Percentiles rank a stretch among this genome's conserved stretches.
phyloP scores from a whole-genome alignment of 163 green algal genomes.

The Scenedesmus sp. region DNA sequence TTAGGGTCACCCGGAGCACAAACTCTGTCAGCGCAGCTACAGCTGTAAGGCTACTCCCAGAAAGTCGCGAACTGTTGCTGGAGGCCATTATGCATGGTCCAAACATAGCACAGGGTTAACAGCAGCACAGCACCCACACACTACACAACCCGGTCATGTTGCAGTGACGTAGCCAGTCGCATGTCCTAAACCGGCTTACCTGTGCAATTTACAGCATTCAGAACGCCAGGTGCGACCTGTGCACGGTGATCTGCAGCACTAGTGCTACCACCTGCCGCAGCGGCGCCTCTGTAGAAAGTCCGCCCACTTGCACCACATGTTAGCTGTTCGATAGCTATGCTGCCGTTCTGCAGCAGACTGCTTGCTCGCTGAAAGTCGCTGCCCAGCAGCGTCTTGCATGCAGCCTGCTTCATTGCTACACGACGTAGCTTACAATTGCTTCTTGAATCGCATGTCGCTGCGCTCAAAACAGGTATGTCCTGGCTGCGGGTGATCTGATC shows the following conservation, averaged over 20 bases:
- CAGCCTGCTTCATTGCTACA: not conserved
- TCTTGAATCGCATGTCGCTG: not conserved
- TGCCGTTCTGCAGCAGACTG: conserved; percentile 22
- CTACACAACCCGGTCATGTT: not conserved
- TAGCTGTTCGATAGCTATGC: not conserved
- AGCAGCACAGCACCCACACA: conserved; percentile 5
- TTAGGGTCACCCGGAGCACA: not conserved
- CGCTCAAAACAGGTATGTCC: not conserved
- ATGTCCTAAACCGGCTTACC: not conserved
- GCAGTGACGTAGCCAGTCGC: not conserved
- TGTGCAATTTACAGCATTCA: not conserved
- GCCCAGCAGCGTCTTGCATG: conserved; percentile 14
- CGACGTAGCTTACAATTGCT: not conserved
- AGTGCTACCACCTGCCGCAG: not conserved
- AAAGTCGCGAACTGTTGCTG: too few species aligned
- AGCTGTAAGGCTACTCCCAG: not conserved
- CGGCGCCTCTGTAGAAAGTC: not conserved
- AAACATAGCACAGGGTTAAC: not conserved
- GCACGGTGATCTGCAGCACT: conserved; percentile 8
- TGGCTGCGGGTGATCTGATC: not conserved
- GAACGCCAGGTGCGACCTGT: not conserved
- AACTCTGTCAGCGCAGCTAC: not conserved
- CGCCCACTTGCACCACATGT: not conserved
- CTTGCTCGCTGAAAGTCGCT: conserved; percentile 15
- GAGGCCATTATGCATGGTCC: not conserved